Base-by-base conservation (phyloP, 73 alveolate species). In the Tetrahymena elliotti region DNA sequence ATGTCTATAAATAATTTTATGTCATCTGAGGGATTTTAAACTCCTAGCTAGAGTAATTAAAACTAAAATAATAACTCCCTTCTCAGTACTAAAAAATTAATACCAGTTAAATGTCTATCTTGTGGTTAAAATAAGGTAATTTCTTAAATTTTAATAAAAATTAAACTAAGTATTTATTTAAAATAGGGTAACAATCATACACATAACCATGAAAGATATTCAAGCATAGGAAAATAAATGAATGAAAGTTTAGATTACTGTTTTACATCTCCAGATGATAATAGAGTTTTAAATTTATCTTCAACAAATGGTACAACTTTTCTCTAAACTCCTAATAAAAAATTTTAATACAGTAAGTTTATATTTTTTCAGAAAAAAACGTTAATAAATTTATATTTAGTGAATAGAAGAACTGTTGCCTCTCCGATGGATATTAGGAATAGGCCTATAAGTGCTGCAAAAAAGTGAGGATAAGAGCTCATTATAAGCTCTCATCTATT, bases 91-190 rank as follows among this genome's bases (percentile, higher is more conserved):
- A 94, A 94, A 39, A 94, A 94, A 41, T 68, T 94, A 33, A 83
- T 83, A 33, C 96, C 96, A n/a, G 88, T 94, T 41, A 94, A 94
- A 20, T 94, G 96, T 41, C 35, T 94, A 31, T 82, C 94, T 40
- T 94, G 96, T 47, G 93, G 95, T 27, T 68, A 68, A 31, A 68
- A 68, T 31, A 68, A 68, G 36, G 88, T 68, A 68, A 24, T 27
- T 27, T 68, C 31, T 47, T 47, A 18, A n/a, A 47, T 47, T 47
- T 0, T 12, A 47, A 18, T 47, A 47, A 18, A 8, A 10, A 10
- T 3, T 47, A 13, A 22, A 18, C 31, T 5, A 47, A 47, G 13
- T 47, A 47, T 18, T 47, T 47, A 47, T 47, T 47, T 47, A 18
- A 18, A 15, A 7, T 24, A 68, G 88, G 88, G 88, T 68, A 68